phyloP scores from a whole-genome alignment of 305 asterid species.

The Striga hermonthica region DNA sequence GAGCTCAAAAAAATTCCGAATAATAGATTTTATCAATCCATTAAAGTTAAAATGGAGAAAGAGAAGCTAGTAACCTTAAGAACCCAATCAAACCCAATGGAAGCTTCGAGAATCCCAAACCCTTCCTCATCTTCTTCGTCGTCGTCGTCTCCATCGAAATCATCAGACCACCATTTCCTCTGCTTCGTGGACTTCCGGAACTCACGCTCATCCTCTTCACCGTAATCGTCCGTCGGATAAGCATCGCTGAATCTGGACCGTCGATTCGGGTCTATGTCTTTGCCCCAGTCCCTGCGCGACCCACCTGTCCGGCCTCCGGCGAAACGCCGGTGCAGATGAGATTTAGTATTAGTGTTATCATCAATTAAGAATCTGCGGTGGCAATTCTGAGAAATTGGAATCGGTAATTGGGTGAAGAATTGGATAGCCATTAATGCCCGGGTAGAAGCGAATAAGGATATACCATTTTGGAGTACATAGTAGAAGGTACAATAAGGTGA shows the following conservation, averaged over 20 bases:
- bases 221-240: slow-evolving; percentile 38
- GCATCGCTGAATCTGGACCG: slow-evolving; percentile 46
- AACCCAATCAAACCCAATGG: slow-evolving; percentile 54
- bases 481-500: too few species aligned
- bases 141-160: slow-evolving; percentile 39
- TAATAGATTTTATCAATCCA: neutral
- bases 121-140: slow-evolving; percentile 54
- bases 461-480: too few species aligned
- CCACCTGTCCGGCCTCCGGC: slow-evolving; percentile 52
- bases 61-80: slow-evolving; percentile 44
- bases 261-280: slow-evolving; percentile 32
- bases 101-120: slow-evolving; percentile 51
- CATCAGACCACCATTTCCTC: slow-evolving; percentile 86
- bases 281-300: slow-evolving; percentile 49
- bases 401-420: too few species aligned
- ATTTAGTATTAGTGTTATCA: neutral
- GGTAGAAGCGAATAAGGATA: too few species aligned
- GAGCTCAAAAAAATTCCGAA: slow-evolving; percentile 1
- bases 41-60: neutral
- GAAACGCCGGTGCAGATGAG: slow-evolving; percentile 32
- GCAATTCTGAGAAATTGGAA: too few species aligned
- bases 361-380: neutral
- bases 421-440: too few species aligned
- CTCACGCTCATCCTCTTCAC: slow-evolving; percentile 47
- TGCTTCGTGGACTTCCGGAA: slow-evolving; percentile 44